Conservation (phyloP, 2,329 filamentous ascomycete species). For the Tolypocladium sp. region DNA sequence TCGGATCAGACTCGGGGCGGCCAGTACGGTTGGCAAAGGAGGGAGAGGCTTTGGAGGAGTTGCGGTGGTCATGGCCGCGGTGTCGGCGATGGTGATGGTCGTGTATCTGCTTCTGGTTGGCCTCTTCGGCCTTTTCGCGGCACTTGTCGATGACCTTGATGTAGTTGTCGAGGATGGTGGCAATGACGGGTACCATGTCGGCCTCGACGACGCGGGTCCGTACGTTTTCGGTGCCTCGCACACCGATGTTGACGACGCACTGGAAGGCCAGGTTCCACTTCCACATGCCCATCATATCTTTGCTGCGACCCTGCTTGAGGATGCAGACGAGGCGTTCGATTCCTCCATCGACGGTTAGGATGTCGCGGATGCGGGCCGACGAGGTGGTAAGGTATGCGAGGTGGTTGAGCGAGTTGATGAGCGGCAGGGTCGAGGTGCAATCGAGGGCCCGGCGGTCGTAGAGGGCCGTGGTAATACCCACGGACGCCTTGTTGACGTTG, state of each 20-base stretch:
- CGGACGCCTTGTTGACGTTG: conserved; percentile 98
- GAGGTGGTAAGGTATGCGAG: conserved; percentile 97
- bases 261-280: conserved; percentile 99
- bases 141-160: conserved; percentile 92
- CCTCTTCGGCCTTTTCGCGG: conserved; percentile 76
- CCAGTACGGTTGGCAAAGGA: conserved; percentile 44
- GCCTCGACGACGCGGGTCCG: conserved; percentile 94
- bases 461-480: conserved; percentile 95
- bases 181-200: conserved; percentile 98
- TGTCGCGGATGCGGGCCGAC: conserved; percentile 93
- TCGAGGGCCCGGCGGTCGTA: conserved; percentile 96
- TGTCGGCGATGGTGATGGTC: conserved; percentile 41
- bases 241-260: conserved; percentile 97
- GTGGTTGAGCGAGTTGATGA: conserved; percentile 98
- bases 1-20: conserved; percentile 48
- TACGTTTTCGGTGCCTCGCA: conserved; percentile 88
- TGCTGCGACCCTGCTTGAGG: conserved; percentile 91
- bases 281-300: conserved; percentile 99
- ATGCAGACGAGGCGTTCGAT: conserved; percentile 96
- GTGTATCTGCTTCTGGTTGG: conserved; percentile 59
- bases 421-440: conserved; percentile 91
- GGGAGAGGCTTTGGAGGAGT: conserved; percentile 34
- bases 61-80: conserved; percentile 38
- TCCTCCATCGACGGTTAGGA: conserved; percentile 95
- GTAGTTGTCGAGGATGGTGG: conserved; percentile 96